These are phyloP conservation scores for Neophaeococcomyces mojaviensis DNA, from an alignment of 2,329 filamentous ascomycete species.

Conservation along the genomic window DNA sequence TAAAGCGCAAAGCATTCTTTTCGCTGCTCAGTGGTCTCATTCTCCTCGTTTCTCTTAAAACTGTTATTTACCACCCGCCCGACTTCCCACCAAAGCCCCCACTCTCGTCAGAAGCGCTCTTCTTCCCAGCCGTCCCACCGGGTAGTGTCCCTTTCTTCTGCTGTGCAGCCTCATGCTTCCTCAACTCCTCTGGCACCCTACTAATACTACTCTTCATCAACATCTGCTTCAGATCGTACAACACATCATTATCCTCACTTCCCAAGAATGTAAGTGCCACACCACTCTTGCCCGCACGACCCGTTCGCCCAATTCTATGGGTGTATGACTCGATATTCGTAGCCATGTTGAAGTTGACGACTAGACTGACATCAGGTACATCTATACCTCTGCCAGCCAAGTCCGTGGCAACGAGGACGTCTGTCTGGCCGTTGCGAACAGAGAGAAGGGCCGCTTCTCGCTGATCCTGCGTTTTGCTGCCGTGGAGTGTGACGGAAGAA, in stretches of 20 bases:
- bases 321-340: constrained; percentile 89
- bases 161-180: constrained; percentile 85
- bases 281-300: constrained; percentile 94
- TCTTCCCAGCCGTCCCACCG: constrained; percentile 32
- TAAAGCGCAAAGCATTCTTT: too few relatives aligned
- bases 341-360: constrained; percentile 99
- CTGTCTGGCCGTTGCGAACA: constrained; percentile 70
- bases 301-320: constrained; percentile 91
- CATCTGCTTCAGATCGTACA: constrained; percentile 93
- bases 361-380: constrained; percentile 84
- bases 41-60: too few relatives aligned
- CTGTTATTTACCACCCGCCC: constrained; percentile 1
- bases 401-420: constrained; percentile 92
- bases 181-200: constrained; percentile 82
- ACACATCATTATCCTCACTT: constrained; percentile 76
- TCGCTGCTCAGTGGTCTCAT: too few relatives aligned
- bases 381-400: constrained; percentile 96
- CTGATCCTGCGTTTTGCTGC: constrained; percentile 95
- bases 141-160: constrained; percentile 55
- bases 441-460: constrained; percentile 83
- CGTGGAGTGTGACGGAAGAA: constrained; percentile 82
- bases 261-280: constrained; percentile 93
- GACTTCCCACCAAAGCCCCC: constrained; percentile 17
- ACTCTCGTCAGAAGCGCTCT: constrained; percentile 23
- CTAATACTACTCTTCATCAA: constrained; percentile 82